Evolutionary conservation across 345 rosid species (phyloP), one percentile per base, ranked within the genome.

Genomic region (Physaria fendleri): DNA sequence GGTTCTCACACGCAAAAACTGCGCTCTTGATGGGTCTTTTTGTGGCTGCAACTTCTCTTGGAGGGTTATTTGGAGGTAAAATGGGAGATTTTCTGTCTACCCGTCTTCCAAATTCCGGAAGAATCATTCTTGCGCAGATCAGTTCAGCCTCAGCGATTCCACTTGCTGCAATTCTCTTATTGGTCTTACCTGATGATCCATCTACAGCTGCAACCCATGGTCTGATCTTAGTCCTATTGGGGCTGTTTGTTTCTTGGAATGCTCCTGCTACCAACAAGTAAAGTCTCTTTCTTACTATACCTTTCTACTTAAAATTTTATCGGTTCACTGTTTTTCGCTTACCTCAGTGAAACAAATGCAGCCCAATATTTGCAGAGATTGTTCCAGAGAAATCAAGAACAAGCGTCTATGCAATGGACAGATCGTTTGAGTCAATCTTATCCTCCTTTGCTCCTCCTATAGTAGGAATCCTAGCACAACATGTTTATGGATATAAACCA

Each of bases 281-380:
- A 58, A 58, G 45, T 9, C 27, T 65, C 62, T 75, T 65, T 43
- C 44, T 64, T 6, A 35, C 47, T 28, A 43, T 15, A 21, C 23
- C 6, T 51, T 5, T 2, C 11, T 8, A 21, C 23, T 41, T 6
- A 8, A 3, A 35, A 15, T 12, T 23, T 16, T 29, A 2, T 37
- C 14, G 7, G 7, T 42, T 28, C 17, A 20, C 29, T 65, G 39
- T 65, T 37, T 12, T 38, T 14, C n/a, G 15, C 43, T 57, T 35
- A 30, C 24, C 22, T 24, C 68, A 60, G 43, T 43, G 43, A 35
- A 15, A 16, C 46, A 6, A 57, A 57, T 20, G 70, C 82, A 88
- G 98, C 64, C 96, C 98, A 3, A 88, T 88, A 43, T 88, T 88
- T 66, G 96, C 95, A 47, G 98, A 91, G 75, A 88, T 91, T 21